Evolutionary conservation across 2,329 filamentous ascomycete species (phyloP), one percentile per base, ranked within the genome.

Genomic region (Fusarium kyushuense): DNA sequence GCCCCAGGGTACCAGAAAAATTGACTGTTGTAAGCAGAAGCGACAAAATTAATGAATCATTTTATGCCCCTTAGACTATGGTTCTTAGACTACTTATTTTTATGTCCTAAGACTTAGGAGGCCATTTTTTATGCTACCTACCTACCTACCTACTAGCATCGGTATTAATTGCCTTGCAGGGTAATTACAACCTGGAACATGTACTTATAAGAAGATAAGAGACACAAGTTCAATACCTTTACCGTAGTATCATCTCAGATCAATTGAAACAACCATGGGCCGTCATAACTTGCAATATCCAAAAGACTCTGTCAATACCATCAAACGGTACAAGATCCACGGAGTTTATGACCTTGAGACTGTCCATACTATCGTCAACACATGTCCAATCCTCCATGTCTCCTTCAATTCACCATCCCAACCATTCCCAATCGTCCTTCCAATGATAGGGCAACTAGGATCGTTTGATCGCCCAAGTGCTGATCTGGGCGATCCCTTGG

Each of bases 401-500:
- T 93, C 93, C 56, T 96, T 96, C 83, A 87, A 85, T 48, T 79
- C 84, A 6, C 81, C 85, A 0, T 79, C 83, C 42, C 87, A 89
- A 43, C 90, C 90, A 1, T 96, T 94, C 73, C 93, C 93, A 2
- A 87, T 88, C 42, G 89, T 90, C 49, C 84, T 97, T 2, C 93
- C 93, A 49, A 96, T 97, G 92, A 92, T 97, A 72, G 93, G 92
- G 43, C 89, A 92, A 70, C 90, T 96, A 84, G 92, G 89, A 4
- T 92, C 89, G 14, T 96, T 90, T 75, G 83, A 84, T 3, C 80
- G 82, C 1, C 90, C 90, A 2, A 89, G 86, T 58, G 84, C 87
- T 16, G 83, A 84, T 45, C 76, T 86, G n/a, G 83, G 86, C 42
- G 89, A 93, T 60, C 88, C 90, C 0, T 82, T 93, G 3, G 89